Evolutionary conservation across 495 filamentous ascomycete genomes (phyloP).

Genomic region (Xylaria scruposa): DNA sequence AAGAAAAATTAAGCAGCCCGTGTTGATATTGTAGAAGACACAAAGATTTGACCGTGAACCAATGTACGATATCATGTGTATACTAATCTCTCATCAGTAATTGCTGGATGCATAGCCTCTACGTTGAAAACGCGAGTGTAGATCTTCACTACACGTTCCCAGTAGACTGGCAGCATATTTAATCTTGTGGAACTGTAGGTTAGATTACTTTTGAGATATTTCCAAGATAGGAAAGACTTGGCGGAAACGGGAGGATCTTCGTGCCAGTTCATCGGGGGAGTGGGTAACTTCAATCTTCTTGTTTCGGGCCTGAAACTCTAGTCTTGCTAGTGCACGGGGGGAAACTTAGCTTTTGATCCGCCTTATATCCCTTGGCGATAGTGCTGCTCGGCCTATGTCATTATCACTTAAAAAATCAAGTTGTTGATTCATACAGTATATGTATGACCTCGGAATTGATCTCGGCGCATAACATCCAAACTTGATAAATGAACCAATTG

Average conservation of each 20-base stretch:
- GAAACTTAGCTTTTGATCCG: background rate
- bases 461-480: background rate
- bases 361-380: conserved; percentile 13
- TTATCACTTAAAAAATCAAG: background rate
- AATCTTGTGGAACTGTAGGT: background rate
- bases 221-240: conserved; percentile 7
- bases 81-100: background rate
- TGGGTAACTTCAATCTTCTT: conserved; percentile 4
- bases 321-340: conserved; percentile 7
- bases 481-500: background rate
- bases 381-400: background rate
- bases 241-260: conserved; percentile 14
- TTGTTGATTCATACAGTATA: too few relatives aligned
- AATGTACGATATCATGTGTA: too few relatives aligned
- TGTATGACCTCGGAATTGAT: background rate
- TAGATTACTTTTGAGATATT: conserved; percentile 4
- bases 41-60: too few relatives aligned
- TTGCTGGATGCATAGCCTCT: background rate
- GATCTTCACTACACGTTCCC: background rate
- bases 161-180: background rate
- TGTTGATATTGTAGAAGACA: too few relatives aligned
- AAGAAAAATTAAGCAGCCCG: too few relatives aligned
- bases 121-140: background rate
- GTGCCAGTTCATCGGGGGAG: background rate
- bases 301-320: conserved; percentile 24